phyloP scores from a whole-genome alignment of 2,329 filamentous ascomycete species.

The Thelonectria olida region DNA sequence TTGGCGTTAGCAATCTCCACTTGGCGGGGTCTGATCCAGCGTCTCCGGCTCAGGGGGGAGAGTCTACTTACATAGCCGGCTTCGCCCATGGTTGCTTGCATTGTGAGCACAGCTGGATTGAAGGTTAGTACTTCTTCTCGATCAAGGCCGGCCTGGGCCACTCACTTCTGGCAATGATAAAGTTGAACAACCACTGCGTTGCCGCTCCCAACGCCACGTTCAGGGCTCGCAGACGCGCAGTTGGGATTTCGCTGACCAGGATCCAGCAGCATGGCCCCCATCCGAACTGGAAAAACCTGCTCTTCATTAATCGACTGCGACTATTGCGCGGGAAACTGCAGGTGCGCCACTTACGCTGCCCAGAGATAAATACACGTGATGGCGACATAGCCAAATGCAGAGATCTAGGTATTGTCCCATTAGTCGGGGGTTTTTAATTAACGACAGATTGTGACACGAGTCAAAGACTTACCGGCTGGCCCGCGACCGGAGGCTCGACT shows the following conservation, averaged over 20 bases:
- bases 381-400: constrained; percentile 74
- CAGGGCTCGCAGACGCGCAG: constrained; percentile 69
- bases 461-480: constrained; percentile 50
- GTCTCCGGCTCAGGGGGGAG: neutral
- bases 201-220: constrained; percentile 75
- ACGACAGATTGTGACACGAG: neutral
- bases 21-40: neutral
- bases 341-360: constrained; percentile 55
- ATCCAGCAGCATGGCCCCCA: constrained; percentile 81
- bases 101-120: constrained; percentile 65
- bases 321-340: neutral
- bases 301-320: constrained; percentile 25
- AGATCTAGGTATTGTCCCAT: constrained; percentile 51
- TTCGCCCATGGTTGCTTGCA: constrained; percentile 65
- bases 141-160: neutral
- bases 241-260: constrained; percentile 74
- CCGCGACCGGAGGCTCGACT: constrained; percentile 64
- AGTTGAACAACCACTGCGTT: constrained; percentile 80
- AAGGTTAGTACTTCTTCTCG: neutral
- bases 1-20: constrained; percentile 11
- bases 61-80: constrained; percentile 50
- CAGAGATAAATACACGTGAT: constrained; percentile 78
- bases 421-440: no score
- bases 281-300: constrained; percentile 70
- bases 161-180: constrained; percentile 70